Evolutionary conservation across 345 rosid genomes (phyloP).

Genomic region (Populus pruinosa): DNA sequence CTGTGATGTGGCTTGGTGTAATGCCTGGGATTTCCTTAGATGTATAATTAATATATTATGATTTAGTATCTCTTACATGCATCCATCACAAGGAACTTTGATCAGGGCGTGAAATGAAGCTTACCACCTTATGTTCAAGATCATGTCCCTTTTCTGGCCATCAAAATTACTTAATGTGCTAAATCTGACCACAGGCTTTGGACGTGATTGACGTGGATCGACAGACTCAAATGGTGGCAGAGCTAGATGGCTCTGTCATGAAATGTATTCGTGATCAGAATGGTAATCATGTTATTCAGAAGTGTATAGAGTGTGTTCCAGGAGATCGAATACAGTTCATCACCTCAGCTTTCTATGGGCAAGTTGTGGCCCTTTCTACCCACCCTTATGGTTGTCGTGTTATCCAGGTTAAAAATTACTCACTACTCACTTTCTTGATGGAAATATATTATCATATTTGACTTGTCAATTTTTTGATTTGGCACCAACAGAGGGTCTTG

Average conservation of each 20-base stretch:
- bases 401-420: slow-evolving; percentile 58
- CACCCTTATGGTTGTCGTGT: slow-evolving; percentile 99
- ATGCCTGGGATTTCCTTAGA: neutral
- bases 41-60: neutral
- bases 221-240: slow-evolving; percentile 69
- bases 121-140: neutral
- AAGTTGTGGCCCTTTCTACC: slow-evolving; percentile 79
- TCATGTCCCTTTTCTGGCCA: slow-evolving; percentile 3
- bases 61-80: neutral
- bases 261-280: slow-evolving; percentile 97
- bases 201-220: slow-evolving; percentile 81
- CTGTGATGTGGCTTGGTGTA: neutral
- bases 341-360: slow-evolving; percentile 78
- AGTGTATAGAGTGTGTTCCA: slow-evolving; percentile 89
- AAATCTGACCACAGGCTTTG: slow-evolving; percentile 56
- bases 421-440: neutral
- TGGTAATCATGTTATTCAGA: slow-evolving; percentile 98
- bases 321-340: slow-evolving; percentile 76
- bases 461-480: slow-evolving; percentile 7
- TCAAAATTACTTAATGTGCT: slow-evolving; percentile 14
- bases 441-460: slow-evolving; percentile 4
- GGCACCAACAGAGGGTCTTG: slow-evolving; percentile 67
- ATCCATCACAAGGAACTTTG: neutral
- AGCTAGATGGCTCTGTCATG: slow-evolving; percentile 84
- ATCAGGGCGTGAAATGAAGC: neutral